phyloP scores from a whole-genome alignment of 371 early-diverging fungal genomes.

The Mortierella sp. region DNA sequence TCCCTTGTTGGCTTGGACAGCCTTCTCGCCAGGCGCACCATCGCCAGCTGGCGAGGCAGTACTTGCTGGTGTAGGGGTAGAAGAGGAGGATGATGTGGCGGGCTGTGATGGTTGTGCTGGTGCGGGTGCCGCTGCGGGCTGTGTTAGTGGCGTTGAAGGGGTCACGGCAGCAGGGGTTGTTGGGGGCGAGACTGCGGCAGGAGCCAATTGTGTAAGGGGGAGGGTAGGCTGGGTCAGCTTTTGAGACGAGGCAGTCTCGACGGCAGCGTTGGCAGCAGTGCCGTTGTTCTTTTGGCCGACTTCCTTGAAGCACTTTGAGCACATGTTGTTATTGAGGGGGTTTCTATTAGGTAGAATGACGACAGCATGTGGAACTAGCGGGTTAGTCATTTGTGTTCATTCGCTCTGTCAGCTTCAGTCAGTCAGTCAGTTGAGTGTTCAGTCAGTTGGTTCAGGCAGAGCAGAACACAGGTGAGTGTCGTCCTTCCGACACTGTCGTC shows the following conservation, averaged over 20 bases:
- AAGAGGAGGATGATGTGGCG: conserved; percentile 15
- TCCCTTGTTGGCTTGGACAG: conserved; percentile 77
- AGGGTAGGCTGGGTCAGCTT: conserved; percentile 23
- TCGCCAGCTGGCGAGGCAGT: conserved; percentile 25
- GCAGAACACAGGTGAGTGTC: neutral
- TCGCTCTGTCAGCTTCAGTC: neutral
- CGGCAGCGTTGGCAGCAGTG: conserved; percentile 38
- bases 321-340: conserved; percentile 80
- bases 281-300: conserved; percentile 58
- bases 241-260: conserved; percentile 18
- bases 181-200: conserved; percentile 28
- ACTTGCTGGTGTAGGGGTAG: conserved; percentile 15
- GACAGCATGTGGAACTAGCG: neutral
- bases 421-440: neutral
- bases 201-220: conserved; percentile 35
- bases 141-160: conserved; percentile 26
- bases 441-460: conserved; percentile 8
- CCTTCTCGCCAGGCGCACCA: conserved; percentile 53
- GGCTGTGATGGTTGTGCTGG: conserved; percentile 25
- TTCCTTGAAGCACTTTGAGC: conserved; percentile 86
- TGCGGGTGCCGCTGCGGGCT: conserved; percentile 22
- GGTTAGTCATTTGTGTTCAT: neutral
- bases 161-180: conserved; percentile 4
- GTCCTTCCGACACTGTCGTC: conserved; percentile 11
- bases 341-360: conserved; percentile 48